Base-by-base conservation (phyloP, 208 protist species). In the Leishmania aethiopica region DNA sequence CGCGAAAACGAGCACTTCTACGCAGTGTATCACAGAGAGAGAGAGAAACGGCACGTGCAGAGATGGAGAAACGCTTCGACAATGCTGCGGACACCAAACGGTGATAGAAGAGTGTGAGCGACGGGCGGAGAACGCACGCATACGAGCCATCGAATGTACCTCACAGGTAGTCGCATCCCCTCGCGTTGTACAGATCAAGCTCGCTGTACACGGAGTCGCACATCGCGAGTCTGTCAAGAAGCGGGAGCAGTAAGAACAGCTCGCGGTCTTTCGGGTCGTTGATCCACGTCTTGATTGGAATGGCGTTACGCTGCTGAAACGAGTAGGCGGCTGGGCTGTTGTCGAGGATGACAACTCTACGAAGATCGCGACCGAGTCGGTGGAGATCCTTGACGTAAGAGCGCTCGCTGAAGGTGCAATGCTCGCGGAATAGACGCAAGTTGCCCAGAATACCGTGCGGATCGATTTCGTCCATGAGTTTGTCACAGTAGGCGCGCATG, bases 221-320 rank as follows among this genome's bases (percentile, higher is more conserved):
- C 22, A 53, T 32, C 19, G 89, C 42, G 22, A 95, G 81, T 19
- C 71, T 71, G 32, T 82, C 86, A 6, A 95, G 84, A 3, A 93
- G 67, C 11, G 89, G 87, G 42, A 93, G 75, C n/a, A 95, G 70
- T 2, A 87, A 79, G 10, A 89, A 83, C 3, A 95, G 84, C 51
- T 86, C 90, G 8, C 57, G n/a, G 72, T 96, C 92, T 53, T 83
- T 62, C 37, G 83, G 75, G 59, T 95, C 90, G 28, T 87, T 90
- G 67, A 93, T 92, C 88, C 89, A 95, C 19, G 87, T 91, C 32
- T 60, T 83, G 40, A 94, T 93, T 0, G 91, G 90, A 55, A 96
- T 91, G 10, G 84, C 88, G 77, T 96, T 96, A 22, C 91, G 86
- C 51, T 88, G 92, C 84, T 95, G 91, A 79, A 94, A 95, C 25